Conservation (phyloP, 1,139 yeast genomes). For the Suzukiozyma palmioleophila region DNA sequence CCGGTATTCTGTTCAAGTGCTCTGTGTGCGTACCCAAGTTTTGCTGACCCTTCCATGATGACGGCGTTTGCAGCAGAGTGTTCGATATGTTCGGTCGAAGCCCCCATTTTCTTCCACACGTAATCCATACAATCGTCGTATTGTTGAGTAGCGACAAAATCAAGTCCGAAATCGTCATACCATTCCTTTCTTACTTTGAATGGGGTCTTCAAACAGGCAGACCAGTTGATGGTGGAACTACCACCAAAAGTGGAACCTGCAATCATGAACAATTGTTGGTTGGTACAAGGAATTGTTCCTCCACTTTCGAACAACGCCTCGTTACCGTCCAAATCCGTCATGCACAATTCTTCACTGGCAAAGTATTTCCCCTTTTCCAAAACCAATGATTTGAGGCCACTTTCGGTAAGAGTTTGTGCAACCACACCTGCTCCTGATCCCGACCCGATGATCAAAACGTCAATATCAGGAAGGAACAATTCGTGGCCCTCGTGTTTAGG, state of each 20-base stretch:
- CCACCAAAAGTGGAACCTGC: constrained; percentile 62
- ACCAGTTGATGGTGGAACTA: constrained; percentile 60
- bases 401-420: constrained; percentile 45
- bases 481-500: constrained; percentile 29
- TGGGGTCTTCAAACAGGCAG: constrained; percentile 53
- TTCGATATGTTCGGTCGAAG: constrained; percentile 30
- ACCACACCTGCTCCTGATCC: constrained; percentile 60
- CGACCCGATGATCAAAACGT: constrained; percentile 51
- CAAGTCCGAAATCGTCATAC: constrained; percentile 45
- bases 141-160: constrained; percentile 43
- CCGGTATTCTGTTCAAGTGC: constrained; percentile 51
- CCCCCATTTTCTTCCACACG: constrained; percentile 52
- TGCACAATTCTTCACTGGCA: constrained; percentile 30
- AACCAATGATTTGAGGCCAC: constrained; percentile 44
- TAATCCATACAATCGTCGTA: constrained; percentile 47
- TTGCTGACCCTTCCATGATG: constrained; percentile 43
- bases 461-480: constrained; percentile 33
- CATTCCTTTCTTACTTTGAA: constrained; percentile 53
- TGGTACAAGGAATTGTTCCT: constrained; percentile 31
- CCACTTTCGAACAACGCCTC: constrained; percentile 36
- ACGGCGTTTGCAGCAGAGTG: constrained; percentile 49
- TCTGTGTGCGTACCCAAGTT: constrained; percentile 42
- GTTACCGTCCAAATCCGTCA: constrained; percentile 38
- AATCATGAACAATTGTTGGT: constrained; percentile 36
- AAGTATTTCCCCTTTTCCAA: constrained; percentile 52